Percentiles rank a stretch among this genome's conserved stretches.
These are phyloP conservation scores for Aspergillus sclerotiicarbonarius DNA, from an alignment of 495 filamentous ascomycete genomes.

Conservation along the genomic window DNA sequence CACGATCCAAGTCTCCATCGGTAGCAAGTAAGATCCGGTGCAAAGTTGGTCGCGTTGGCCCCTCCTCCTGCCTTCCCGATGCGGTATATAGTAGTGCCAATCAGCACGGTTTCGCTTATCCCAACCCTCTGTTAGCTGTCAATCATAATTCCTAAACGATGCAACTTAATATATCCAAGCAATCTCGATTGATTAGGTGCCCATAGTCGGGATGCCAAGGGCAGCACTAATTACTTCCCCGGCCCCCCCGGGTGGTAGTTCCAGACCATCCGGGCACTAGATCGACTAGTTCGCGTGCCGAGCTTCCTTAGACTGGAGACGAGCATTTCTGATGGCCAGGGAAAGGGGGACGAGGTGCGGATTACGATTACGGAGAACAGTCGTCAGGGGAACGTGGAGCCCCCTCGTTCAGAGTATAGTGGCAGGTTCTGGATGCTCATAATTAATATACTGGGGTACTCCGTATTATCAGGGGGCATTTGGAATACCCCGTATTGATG, in stretches of 20 bases:
- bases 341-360: not conserved
- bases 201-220: not conserved
- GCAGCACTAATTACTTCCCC: conserved; percentile 9
- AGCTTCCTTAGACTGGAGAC: not conserved
- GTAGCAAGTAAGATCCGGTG: too few species aligned
- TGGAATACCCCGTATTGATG: not conserved
- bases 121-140: not conserved
- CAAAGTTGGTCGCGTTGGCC: too few species aligned
- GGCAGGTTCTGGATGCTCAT: not conserved
- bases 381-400: conserved; percentile 6
- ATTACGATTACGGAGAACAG: not conserved
- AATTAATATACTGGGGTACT: not conserved
- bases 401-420: not conserved
- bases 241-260: not conserved
- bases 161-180: not conserved
- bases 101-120: conserved; percentile 2
- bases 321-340: not conserved
- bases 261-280: conserved; percentile 2
- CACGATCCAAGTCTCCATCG: too few species aligned
- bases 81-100: conserved; percentile 1
- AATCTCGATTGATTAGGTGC: conserved; percentile 1
- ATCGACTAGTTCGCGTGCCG: conserved; percentile 6
- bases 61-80: not conserved
- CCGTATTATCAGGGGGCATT: not conserved
- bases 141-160: conserved; percentile 4